A percentile compares a stretch with the other conserved stretches of the same genome.
Evolutionary conservation across 2,329 filamentous ascomycete genomes (phyloP).

Genomic region (Alternaria hordeiaustralica): DNA sequence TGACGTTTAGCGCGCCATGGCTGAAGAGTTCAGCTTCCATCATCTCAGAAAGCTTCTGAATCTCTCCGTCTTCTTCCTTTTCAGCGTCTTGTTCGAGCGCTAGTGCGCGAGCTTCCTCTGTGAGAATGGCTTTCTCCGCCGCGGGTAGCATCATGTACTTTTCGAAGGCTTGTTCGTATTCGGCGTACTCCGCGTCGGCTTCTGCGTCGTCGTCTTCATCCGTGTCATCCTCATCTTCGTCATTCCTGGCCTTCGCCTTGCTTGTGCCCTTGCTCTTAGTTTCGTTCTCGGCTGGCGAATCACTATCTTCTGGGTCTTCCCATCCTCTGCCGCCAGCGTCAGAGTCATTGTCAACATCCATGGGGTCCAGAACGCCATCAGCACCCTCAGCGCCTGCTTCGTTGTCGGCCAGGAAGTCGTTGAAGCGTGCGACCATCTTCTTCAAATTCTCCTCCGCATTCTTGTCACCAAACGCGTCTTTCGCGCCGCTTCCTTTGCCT

Average conservation of each 20-base stretch:
- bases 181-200: slow-evolving; percentile 73
- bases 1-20: slow-evolving; percentile 67
- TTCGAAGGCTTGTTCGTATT: slow-evolving; percentile 79
- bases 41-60: slow-evolving; percentile 68
- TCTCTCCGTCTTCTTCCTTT: slow-evolving; percentile 60
- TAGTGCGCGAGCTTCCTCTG: slow-evolving; percentile 44
- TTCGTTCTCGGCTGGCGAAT: slow-evolving; percentile 46
- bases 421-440: slow-evolving; percentile 93
- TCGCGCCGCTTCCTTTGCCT: slow-evolving; percentile 48
- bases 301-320: slow-evolving; percentile 51
- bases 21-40: slow-evolving; percentile 77
- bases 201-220: slow-evolving; percentile 56
- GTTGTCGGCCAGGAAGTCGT: slow-evolving; percentile 87
- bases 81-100: slow-evolving; percentile 51
- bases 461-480: slow-evolving; percentile 65
- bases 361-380: slow-evolving; percentile 67
- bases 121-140: slow-evolving; percentile 42
- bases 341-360: slow-evolving; percentile 69
- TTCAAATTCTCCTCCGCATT: slow-evolving; percentile 76
- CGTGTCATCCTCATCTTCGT: slow-evolving; percentile 28
- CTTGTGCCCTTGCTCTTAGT: slow-evolving; percentile 46
- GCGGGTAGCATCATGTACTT: slow-evolving; percentile 77
- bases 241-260: slow-evolving; percentile 68
- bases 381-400: slow-evolving; percentile 80
- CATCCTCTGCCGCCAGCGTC: slow-evolving; percentile 56